Conservation (phyloP, 805 yeast species). For the Metschnikowia baotianmanensis region DNA sequence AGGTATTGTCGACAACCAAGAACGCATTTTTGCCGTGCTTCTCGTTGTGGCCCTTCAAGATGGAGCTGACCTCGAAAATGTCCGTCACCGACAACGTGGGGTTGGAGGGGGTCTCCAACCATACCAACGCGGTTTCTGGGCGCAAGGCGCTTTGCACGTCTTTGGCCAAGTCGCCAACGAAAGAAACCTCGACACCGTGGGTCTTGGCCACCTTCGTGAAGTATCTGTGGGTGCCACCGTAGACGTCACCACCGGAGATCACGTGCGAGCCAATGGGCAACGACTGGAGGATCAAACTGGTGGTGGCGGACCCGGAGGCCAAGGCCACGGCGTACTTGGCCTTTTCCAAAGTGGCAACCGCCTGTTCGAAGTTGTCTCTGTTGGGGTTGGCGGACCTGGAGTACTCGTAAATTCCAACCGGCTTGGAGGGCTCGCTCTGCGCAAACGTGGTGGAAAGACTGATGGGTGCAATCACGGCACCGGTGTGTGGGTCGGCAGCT, state of each 20-base stretch:
- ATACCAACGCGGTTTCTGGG: constrained; percentile 68
- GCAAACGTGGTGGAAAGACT: constrained; percentile 84
- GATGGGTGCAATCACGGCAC: constrained; percentile 84
- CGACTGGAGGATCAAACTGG: constrained; percentile 73
- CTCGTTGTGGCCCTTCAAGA: constrained; percentile 46
- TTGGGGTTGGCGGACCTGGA: constrained; percentile 86
- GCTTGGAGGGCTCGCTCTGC: constrained; percentile 72
- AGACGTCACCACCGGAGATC: constrained; percentile 78
- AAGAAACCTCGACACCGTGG: constrained; percentile 69
- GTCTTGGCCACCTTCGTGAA: constrained; percentile 81
- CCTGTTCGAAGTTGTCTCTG: constrained; percentile 76
- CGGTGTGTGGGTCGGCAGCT: constrained; percentile 65
- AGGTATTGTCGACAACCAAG: constrained; percentile 84
- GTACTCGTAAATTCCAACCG: constrained; percentile 78
- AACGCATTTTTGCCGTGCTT: constrained; percentile 50
- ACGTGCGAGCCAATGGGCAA: constrained; percentile 72
- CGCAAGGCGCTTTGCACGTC: constrained; percentile 58
- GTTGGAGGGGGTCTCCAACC: constrained; percentile 89
- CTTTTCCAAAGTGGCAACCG: constrained; percentile 74
- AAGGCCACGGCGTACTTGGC: constrained; percentile 76
- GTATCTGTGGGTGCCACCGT: constrained; percentile 90
- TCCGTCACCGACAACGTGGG: constrained; percentile 82
- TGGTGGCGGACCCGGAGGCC: constrained; percentile 83
- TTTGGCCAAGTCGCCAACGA: constrained; percentile 59
- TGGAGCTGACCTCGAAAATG: constrained; percentile 57